A percentile compares a stretch with the other conserved stretches of the same genome.
Evolutionary conservation across 306 rosid species (phyloP).

Genomic region (Medicago lupulina): DNA sequence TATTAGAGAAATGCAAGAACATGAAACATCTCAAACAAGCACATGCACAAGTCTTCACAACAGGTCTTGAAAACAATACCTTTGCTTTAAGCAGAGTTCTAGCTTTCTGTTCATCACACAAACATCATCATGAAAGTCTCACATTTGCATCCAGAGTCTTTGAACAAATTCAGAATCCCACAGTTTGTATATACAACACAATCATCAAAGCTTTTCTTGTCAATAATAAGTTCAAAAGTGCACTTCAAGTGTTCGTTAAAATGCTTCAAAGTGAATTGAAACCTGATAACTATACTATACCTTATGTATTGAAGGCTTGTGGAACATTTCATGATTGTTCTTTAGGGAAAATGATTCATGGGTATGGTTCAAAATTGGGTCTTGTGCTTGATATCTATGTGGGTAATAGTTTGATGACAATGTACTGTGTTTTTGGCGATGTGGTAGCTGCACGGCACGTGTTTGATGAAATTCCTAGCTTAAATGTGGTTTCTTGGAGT

Average conservation of each 20-base stretch:
- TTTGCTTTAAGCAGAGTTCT: constrained; percentile 72
- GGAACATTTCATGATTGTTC: constrained; percentile 33
- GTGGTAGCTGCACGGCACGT: constrained; percentile 57
- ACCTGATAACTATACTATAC: constrained; percentile 71
- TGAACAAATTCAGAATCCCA: constrained; percentile 63
- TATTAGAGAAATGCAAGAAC: constrained; percentile 68
- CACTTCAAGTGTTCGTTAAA: constrained; percentile 46
- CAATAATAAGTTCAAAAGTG: constrained; percentile 38
- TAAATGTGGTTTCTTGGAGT: constrained; percentile 72
- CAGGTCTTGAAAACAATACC: constrained; percentile 54
- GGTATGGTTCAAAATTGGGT: constrained; percentile 61
- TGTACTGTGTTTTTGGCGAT: constrained; percentile 52
- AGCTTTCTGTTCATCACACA: constrained; percentile 65
- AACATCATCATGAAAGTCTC: constrained; percentile 50
- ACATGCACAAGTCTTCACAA: constrained; percentile 64
- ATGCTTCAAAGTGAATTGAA: constrained; percentile 51
- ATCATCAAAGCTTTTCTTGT: constrained; percentile 58
- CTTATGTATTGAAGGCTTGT: constrained; percentile 73
- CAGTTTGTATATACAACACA: constrained; percentile 70
- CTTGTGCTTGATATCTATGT: constrained; percentile 60
- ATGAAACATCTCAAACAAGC: constrained; percentile 72
- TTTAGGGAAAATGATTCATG: constrained; percentile 64
- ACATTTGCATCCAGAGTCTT: constrained; percentile 60
- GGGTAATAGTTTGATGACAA: constrained; percentile 64
- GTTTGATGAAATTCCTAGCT: constrained; percentile 76